Conservation (phyloP, 208 protist genomes). For the Leptomonas seymouri region DNA sequence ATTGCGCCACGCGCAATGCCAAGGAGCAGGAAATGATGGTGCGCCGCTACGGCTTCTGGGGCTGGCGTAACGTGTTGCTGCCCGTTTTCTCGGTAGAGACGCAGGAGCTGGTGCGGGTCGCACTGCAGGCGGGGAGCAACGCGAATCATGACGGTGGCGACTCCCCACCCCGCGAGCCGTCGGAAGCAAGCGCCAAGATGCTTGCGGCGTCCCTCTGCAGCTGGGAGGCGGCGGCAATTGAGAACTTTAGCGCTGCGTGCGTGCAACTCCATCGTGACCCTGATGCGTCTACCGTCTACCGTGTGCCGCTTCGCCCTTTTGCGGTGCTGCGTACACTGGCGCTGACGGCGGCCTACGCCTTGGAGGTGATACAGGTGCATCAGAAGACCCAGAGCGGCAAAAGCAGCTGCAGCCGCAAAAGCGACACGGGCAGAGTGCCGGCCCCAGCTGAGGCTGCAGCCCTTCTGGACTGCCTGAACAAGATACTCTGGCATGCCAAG, state of each 20-base stretch:
- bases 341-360: constrained; percentile 19
- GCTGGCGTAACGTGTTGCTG: constrained; percentile 26
- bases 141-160: neutral
- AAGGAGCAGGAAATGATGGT: constrained; percentile 18
- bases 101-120: constrained; percentile 4
- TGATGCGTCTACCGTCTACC: constrained; percentile 13
- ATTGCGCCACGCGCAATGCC: constrained; percentile 9
- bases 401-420: neutral
- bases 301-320: constrained; percentile 7
- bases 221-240: constrained; percentile 95
- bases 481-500: constrained; percentile 8
- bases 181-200: constrained; percentile 12
- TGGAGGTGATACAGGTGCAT: constrained; percentile 22
- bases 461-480: constrained; percentile 87
- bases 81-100: constrained; percentile 13
- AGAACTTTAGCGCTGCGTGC: constrained; percentile 15
- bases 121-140: constrained; percentile 1
- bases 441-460: constrained; percentile 80
- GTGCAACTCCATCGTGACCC: constrained; percentile 21
- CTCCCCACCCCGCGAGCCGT: neutral
- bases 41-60: constrained; percentile 29
- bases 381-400: neutral
- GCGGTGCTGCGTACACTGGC: constrained; percentile 20
- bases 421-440: neutral
- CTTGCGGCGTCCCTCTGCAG: constrained; percentile 1